phyloP scores from a whole-genome alignment of 1,284 basidiomycete species.

The Ustilago curta region DNA sequence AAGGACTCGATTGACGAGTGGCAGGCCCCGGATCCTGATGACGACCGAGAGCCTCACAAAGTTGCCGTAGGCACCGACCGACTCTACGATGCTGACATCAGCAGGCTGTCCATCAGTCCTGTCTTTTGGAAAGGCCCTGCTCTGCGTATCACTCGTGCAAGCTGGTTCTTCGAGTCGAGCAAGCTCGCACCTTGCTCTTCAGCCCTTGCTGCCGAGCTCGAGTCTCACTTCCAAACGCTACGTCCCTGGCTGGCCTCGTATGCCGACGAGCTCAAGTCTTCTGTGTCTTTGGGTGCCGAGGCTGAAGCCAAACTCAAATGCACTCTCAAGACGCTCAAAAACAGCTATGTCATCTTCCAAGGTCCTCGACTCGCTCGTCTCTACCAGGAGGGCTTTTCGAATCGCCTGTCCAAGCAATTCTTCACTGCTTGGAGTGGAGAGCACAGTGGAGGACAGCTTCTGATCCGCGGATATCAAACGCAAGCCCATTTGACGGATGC shows the following conservation, averaged over 20 bases:
- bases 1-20: conserved; percentile 29
- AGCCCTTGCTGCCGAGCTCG: conserved; percentile 73
- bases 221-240: conserved; percentile 62
- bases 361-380: conserved; percentile 71
- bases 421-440: conserved; percentile 61
- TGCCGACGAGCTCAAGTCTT: conserved; percentile 72
- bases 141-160: conserved; percentile 72
- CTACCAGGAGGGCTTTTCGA: conserved; percentile 53
- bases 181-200: conserved; percentile 71
- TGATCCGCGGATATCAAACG: conserved; percentile 48
- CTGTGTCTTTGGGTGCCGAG: conserved; percentile 71
- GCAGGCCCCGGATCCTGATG: conserved; percentile 45
- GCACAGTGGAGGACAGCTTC: conserved; percentile 54
- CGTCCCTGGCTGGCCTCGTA: conserved; percentile 71
- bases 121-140: conserved; percentile 73
- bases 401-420: conserved; percentile 55
- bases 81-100: conserved; percentile 59
- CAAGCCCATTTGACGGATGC: conserved; percentile 33
- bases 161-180: conserved; percentile 72
- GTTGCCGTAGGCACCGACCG: conserved; percentile 53
- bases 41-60: conserved; percentile 27
- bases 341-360: conserved; percentile 72
- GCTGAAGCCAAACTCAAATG: conserved; percentile 74
- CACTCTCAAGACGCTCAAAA: conserved; percentile 65
- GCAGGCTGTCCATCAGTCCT: conserved; percentile 64